Percentiles rank a stretch among this genome's conserved stretches.
Evolutionary conservation across 148 eudicot species (phyloP).

Genomic region (Cornus suecica): DNA sequence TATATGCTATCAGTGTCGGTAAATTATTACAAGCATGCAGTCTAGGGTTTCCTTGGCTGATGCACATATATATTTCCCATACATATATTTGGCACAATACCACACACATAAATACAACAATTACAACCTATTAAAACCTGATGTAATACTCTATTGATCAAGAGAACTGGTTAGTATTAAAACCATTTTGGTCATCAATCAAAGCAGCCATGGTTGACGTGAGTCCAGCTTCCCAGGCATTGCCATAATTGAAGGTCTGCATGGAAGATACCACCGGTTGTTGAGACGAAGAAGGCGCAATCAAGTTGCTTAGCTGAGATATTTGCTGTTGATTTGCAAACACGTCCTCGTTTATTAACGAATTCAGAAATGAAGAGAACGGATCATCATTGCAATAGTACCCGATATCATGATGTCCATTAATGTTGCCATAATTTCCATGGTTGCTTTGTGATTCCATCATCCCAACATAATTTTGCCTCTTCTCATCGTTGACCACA

Average conservation of each 20-base stretch:
- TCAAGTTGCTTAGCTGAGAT: neutral
- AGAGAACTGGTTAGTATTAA: neutral
- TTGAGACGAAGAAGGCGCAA: neutral
- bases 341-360: slow-evolving; percentile 21
- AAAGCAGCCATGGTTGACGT: neutral
- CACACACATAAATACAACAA: neutral
- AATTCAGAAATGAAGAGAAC: slow-evolving; percentile 23
- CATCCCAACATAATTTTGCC: neutral
- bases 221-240: neutral
- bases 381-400: slow-evolving; percentile 19
- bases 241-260: slow-evolving; percentile 4
- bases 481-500: no score
- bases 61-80: neutral
- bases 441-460: neutral
- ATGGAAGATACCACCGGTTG: neutral
- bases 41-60: neutral
- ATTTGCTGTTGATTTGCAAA: slow-evolving; percentile 7
- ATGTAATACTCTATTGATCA: no score
- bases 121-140: neutral
- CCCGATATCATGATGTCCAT: slow-evolving; percentile 10
- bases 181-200: neutral
- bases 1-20: no score
- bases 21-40: neutral
- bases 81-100: neutral
- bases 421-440: neutral